Base-by-base conservation (phyloP, 1,284 basidiomycete genomes). In the Melampsora larici-populina region DNA sequence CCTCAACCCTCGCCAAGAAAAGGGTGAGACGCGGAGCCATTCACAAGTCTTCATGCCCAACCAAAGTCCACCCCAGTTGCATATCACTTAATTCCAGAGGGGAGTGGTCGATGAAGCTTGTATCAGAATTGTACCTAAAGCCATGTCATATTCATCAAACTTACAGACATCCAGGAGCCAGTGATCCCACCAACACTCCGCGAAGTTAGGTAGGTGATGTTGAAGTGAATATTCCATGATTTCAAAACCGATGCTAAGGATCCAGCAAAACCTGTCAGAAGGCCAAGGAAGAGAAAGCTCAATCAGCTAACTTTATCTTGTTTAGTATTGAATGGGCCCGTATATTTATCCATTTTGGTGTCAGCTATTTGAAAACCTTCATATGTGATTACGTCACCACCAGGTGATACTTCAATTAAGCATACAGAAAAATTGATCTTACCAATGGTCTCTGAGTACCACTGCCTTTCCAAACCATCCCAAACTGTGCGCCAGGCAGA, bases 391-490 rank as follows among this genome's bases (percentile, higher is more conserved):
- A n/a, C n/a, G n/a, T n/a, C n/a, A n/a, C n/a, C n/a, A n/a, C 60
- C n/a, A 63, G 11, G 60, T 31, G n/a, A 66, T 17, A 17, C 40
- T 17, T n/a, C n/a, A n/a, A n/a, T n/a, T n/a, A n/a, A n/a, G n/a
- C n/a, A n/a, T n/a, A n/a, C n/a, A n/a, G n/a, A n/a, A 24, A 15
- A 65, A 48, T 15, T n/a, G 8, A 58, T 46, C 58, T 9, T 48
- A 77, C 91, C 91, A 93, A 82, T 93, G 93, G 82, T 93, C 91
- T 40, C 92, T 88, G 80, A 93, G 84, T 80, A 93, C 89, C 86
- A 93, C 87, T 1, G 91, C 92, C 83, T 93, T 93, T 62, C 91
- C 91, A 83, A 92, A 93, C 91, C 92, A 93, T 3, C 91, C 91
- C 48, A 93, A 82, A 29, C 91, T 86, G 83, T 93, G 91, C 36